phyloP scores from a whole-genome alignment of 495 filamentous ascomycete genomes.

The Pyronema omphalodes region DNA sequence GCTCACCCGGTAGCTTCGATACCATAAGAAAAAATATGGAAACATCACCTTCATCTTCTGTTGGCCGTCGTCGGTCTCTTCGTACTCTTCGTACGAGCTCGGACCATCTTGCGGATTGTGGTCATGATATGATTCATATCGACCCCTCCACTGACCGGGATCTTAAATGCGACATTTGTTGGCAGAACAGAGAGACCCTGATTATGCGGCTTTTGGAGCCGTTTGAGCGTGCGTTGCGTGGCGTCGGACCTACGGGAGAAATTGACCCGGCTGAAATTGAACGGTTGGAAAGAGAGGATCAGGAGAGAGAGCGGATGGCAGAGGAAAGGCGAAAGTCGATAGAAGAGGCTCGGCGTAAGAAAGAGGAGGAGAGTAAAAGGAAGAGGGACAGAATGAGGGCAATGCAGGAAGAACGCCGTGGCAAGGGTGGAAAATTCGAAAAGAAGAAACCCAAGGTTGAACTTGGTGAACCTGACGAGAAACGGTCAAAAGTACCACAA shows the following conservation, averaged over 20 bases:
- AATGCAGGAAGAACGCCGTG: background rate
- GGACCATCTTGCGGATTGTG: constrained; percentile 17
- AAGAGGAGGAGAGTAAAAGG: constrained; percentile 1
- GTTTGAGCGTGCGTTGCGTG: constrained; percentile 15
- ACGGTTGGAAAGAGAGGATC: background rate
- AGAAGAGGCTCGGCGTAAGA: background rate
- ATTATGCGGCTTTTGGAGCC: constrained; percentile 21
- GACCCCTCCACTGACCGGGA: constrained; percentile 17
- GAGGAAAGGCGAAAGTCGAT: background rate
- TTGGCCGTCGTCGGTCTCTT: background rate
- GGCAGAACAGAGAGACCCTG: constrained; percentile 20
- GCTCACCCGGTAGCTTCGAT: no score
- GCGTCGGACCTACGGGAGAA: constrained; percentile 36
- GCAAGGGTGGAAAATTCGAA: constrained; percentile 1
- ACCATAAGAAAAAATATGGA: no score
- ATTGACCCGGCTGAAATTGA: background rate
- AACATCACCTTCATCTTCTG: background rate
- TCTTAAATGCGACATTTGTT: constrained; percentile 17
- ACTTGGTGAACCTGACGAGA: background rate
- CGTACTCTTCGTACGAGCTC: background rate
- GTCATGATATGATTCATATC: constrained; percentile 15
- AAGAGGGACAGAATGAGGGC: constrained; percentile 1
- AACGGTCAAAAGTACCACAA: background rate
- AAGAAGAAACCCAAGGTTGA: background rate
- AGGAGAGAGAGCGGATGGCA: background rate